Evolutionary conservation across 1,284 basidiomycete species (phyloP), one percentile per base, ranked within the genome.

Genomic region (Boletus chippewaensis): DNA sequence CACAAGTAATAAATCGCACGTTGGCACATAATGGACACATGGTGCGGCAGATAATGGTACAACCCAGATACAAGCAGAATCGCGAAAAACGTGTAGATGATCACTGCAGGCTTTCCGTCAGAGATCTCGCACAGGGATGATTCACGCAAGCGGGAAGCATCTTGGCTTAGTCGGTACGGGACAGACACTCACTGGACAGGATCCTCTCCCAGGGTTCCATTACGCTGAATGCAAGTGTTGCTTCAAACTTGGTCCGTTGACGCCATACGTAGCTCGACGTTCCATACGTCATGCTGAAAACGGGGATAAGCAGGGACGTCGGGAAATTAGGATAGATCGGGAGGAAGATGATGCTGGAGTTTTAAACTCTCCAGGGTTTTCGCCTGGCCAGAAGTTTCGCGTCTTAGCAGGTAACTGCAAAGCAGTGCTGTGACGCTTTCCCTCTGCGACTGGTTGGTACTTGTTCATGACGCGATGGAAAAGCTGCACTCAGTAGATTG

Each of bases 1-100:
- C 67, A 74, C 10, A 74, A 45, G 53, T 73, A 73, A 59, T 73
- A 73, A 15, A 62, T 57, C 18, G 63, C 68, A 5, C 72, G 70
- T 24, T 64, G 57, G 38, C 67, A 68, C 73, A 74, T 74, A 40
- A 64, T 56, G 36, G 61, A 55, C 9, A 74, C 44, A 46, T 73
- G 70, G 24, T 66, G 57, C 4, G 72, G 72, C 15, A 73, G 60
- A 53, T 70, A 71, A 44, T 59, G 62, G 51, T 68, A 61, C 18
- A 73, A 39, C 35, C 71, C 71, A 24, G 64, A 66, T 44, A 59
- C 56, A 3, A 73, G 46, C 16, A 73, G 56, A 15, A 69, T 44
- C n/a, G 62, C 49, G 26, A 69, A 56, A 35, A 60, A 46, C 5
- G 59, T 51, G 53, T 73, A 70, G 40, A 71, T 62, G n/a, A 61